Evolutionary conservation across 2,329 filamentous ascomycete species (phyloP).

Genomic region (Penicillium sp.): DNA sequence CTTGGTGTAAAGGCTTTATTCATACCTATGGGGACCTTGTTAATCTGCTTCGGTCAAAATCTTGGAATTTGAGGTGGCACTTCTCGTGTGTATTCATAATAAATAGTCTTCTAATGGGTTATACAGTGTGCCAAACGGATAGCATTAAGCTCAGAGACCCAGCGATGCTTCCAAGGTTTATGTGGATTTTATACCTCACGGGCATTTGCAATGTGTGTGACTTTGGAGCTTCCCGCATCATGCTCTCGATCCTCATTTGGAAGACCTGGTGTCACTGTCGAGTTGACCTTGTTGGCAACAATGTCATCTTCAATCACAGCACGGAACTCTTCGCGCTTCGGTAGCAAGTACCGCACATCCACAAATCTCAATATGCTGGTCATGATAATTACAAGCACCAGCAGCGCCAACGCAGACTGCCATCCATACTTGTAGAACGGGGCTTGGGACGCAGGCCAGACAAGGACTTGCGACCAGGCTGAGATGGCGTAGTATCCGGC

Average conservation of each 20-base stretch:
- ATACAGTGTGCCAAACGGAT: no score
- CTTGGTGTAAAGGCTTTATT: no score
- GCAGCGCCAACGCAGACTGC: constrained; percentile 50
- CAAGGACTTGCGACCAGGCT: constrained; percentile 55
- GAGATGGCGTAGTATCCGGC: constrained; percentile 55
- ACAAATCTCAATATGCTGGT: constrained; percentile 47
- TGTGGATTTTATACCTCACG: not conserved
- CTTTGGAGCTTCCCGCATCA: not conserved
- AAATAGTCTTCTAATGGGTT: no score
- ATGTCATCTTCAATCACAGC: constrained; percentile 16
- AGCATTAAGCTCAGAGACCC: no score
- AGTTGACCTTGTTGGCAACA: constrained; percentile 10
- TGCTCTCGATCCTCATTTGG: not conserved
- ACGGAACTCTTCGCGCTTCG: constrained; percentile 23
- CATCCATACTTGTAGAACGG: constrained; percentile 54
- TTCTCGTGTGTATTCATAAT: no score
- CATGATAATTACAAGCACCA: constrained; percentile 50
- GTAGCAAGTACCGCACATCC: constrained; percentile 45
- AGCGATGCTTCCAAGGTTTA: not conserved
- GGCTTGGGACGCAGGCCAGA: constrained; percentile 56
- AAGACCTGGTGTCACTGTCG: not conserved
- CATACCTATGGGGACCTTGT: no score
- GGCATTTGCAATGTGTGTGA: not conserved
- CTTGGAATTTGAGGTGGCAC: no score
- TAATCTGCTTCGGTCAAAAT: no score